These are phyloP conservation scores for Penicillium simplicissimum DNA, from an alignment of 495 filamentous ascomycete species.

Conservation along the genomic window DNA sequence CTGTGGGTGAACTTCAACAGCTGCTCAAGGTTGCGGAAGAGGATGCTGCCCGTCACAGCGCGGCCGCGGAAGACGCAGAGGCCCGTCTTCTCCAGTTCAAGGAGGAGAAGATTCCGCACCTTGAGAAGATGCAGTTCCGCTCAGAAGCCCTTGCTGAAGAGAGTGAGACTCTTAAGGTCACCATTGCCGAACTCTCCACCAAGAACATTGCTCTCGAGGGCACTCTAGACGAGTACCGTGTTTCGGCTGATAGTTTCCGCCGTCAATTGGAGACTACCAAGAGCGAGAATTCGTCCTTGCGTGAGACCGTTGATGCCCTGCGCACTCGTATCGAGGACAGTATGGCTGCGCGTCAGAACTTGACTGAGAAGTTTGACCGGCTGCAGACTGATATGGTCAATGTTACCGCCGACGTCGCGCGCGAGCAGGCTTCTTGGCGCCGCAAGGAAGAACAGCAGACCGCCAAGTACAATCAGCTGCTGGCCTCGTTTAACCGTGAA, in stretches of 20 bases:
- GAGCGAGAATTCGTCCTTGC: slow-evolving; percentile 59
- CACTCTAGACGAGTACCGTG: slow-evolving; percentile 62
- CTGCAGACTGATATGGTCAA: slow-evolving; percentile 82
- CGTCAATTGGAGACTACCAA: slow-evolving; percentile 54
- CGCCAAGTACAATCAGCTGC: slow-evolving; percentile 75
- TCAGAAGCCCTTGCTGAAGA: slow-evolving; percentile 62
- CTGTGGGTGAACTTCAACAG: slow-evolving; percentile 67
- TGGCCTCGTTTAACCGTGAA: slow-evolving; percentile 75
- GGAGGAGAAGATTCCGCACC: slow-evolving; percentile 52
- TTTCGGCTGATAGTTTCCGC: slow-evolving; percentile 56
- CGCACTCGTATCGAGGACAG: slow-evolving; percentile 81
- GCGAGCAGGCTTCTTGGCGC: slow-evolving; percentile 74
- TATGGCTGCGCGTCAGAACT: slow-evolving; percentile 70
- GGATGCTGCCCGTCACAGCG: slow-evolving; percentile 64
- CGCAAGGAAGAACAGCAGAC: slow-evolving; percentile 72
- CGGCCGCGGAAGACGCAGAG: slow-evolving; percentile 67
- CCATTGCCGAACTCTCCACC: slow-evolving; percentile 59
- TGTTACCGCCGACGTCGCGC: slow-evolving; percentile 72
- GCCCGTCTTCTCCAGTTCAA: slow-evolving; percentile 53
- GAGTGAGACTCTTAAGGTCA: slow-evolving; percentile 63
- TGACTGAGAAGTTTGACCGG: slow-evolving; percentile 76
- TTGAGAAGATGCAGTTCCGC: slow-evolving; percentile 56
- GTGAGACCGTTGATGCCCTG: slow-evolving; percentile 66
- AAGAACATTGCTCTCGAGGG: slow-evolving; percentile 59
- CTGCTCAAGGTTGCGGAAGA: slow-evolving; percentile 75